Percentiles rank a stretch among this genome's conserved stretches.
Conservation (phyloP, 805 yeast genomes). For the Saccharomycopsis sp. region DNA sequence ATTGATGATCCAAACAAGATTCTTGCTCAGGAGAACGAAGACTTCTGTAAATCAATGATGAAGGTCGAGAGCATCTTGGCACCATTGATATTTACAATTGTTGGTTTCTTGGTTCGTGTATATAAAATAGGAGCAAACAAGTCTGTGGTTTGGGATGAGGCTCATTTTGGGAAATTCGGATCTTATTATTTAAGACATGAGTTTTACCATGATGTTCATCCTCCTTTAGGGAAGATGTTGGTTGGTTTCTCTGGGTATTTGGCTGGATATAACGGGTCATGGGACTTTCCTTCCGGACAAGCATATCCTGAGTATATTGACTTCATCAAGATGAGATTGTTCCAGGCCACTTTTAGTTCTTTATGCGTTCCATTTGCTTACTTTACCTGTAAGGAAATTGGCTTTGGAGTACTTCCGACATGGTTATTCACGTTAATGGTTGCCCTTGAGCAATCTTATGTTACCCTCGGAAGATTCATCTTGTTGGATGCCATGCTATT, state of each 20-base stretch:
- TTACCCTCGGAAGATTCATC: conserved; percentile 83
- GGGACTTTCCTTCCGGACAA: conserved; percentile 81
- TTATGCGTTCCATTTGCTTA: conserved; percentile 84
- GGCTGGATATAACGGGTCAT: conserved; percentile 83
- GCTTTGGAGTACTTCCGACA: conserved; percentile 61
- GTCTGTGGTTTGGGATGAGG: conserved; percentile 94
- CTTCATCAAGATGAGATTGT: conserved; percentile 78
- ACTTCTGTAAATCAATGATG: conserved; percentile 6
- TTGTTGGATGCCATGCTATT: conserved; percentile 86
- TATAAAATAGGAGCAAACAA: conserved; percentile 65
- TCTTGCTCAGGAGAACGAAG: conserved; percentile 8
- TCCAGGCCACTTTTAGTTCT: conserved; percentile 80
- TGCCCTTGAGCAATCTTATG: conserved; percentile 72
- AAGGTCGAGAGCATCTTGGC: conserved; percentile 33
- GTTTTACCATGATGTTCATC: conserved; percentile 94
- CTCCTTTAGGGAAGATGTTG: conserved; percentile 92
- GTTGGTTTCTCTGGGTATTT: conserved; percentile 82
- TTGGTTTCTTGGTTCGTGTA: conserved; percentile 70
- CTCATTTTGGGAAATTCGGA: conserved; percentile 96
- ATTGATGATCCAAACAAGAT: conserved; percentile 12
- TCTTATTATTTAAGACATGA: conserved; percentile 83
- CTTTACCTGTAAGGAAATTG: conserved; percentile 69
- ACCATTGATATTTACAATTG: conserved; percentile 58
- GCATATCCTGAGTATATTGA: conserved; percentile 71
- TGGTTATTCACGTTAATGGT: conserved; percentile 82